Evolutionary conservation across 2,329 filamentous ascomycete genomes (phyloP).

Genomic region (Calcarisporium arbuscula): DNA sequence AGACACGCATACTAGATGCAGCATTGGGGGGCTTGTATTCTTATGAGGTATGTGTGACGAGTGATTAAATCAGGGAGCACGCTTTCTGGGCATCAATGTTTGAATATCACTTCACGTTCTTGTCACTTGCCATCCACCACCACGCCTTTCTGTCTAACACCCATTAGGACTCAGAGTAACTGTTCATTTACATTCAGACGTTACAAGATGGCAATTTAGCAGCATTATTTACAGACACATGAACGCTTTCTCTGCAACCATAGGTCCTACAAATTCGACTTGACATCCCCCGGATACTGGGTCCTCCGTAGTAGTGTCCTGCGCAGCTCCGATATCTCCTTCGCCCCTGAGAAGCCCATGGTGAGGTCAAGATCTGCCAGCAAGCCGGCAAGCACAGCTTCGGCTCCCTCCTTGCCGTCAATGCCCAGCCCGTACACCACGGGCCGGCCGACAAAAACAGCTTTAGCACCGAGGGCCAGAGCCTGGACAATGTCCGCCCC

Average conservation of each 20-base stretch:
- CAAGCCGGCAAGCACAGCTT: constrained; percentile 41
- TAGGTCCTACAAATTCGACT: constrained; percentile 23
- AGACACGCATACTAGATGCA: no score
- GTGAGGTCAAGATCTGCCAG: constrained; percentile 41
- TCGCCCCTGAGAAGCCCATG: constrained; percentile 48
- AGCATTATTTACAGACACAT: not conserved
- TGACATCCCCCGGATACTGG: constrained; percentile 26
- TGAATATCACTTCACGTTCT: constrained; percentile 11
- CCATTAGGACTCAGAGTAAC: no score
- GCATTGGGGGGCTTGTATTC: no score
- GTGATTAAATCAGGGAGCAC: no score
- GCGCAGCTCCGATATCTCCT: constrained; percentile 31
- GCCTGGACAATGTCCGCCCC: constrained; percentile 35
- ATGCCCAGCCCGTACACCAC: constrained; percentile 29
- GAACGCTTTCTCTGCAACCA: no score
- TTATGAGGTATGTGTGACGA: no score
- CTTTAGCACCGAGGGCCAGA: constrained; percentile 32
- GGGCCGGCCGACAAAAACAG: constrained; percentile 37
- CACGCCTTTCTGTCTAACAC: no score
- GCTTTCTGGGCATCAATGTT: no score
- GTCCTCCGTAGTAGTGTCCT: constrained; percentile 24
- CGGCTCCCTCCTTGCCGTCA: constrained; percentile 41
- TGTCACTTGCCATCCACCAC: constrained; percentile 45
- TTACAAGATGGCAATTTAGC: not conserved
- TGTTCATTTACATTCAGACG: no score